A percentile compares a stretch with the other conserved stretches of the same genome.
These are phyloP conservation scores for Vanderwaltozyma polyspora DNA, from an alignment of 805 yeast species.

Conservation along the genomic window DNA sequence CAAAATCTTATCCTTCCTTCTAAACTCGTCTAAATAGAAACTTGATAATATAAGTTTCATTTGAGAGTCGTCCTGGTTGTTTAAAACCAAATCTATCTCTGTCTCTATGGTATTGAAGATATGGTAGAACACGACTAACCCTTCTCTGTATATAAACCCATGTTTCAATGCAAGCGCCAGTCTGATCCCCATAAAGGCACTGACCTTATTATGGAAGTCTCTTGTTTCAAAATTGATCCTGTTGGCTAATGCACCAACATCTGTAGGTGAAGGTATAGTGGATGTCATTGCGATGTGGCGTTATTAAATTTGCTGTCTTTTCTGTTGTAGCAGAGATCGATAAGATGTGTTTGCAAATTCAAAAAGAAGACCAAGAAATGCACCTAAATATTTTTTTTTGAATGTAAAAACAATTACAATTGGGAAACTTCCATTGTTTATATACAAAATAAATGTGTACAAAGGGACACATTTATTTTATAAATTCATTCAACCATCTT, in stretches of 20 bases:
- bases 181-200: slow-evolving; percentile 56
- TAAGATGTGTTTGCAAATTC: neutral
- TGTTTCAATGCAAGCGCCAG: slow-evolving; percentile 69
- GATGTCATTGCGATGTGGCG: slow-evolving; percentile 2
- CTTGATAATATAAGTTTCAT: slow-evolving; percentile 35
- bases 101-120: slow-evolving; percentile 56
- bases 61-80: slow-evolving; percentile 33
- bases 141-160: slow-evolving; percentile 68
- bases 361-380: no score
- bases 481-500: no score
- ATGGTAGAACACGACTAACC: slow-evolving; percentile 62
- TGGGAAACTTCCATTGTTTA: no score
- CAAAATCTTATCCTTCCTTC: slow-evolving; percentile 45
- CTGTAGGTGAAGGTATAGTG: slow-evolving; percentile 63
- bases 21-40: slow-evolving; percentile 62
- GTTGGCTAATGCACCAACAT: slow-evolving; percentile 73
- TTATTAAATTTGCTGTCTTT: no score
- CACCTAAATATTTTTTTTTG: no score
- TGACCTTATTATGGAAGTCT: slow-evolving; percentile 53
- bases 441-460: no score
- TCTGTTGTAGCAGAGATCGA: no score
- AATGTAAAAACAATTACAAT: no score
- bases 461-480: no score
- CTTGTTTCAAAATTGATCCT: slow-evolving; percentile 65
- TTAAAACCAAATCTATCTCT: slow-evolving; percentile 35